Conservation (phyloP, 1,139 yeast genomes). For the Hyphopichia khmerensis region DNA sequence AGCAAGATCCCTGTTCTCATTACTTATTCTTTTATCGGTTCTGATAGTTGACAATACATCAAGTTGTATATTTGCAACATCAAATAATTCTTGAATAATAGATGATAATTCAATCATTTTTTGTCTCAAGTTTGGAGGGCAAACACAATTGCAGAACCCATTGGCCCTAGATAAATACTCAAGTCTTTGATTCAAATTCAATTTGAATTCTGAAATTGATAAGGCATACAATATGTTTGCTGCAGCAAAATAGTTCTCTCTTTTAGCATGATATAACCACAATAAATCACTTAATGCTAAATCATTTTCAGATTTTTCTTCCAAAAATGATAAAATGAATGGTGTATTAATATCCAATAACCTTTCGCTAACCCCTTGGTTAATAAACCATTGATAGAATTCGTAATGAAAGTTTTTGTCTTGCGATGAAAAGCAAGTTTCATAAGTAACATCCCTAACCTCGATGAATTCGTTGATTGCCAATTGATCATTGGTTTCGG, state of each 20-base stretch:
- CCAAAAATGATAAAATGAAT: conserved; percentile 72
- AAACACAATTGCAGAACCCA: conserved; percentile 85
- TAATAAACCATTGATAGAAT: conserved; percentile 89
- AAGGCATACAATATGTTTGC: conserved; percentile 77
- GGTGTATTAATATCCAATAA: conserved; percentile 80
- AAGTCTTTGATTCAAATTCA: conserved; percentile 70
- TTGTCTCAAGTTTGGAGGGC: conserved; percentile 77
- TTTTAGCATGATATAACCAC: conserved; percentile 87
- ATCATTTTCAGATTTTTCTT: conserved; percentile 66
- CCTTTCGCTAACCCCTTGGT: conserved; percentile 74
- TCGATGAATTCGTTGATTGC: conserved; percentile 54
- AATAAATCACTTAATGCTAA: conserved; percentile 75
- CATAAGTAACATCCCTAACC: conserved; percentile 71
- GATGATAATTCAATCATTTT: conserved; percentile 70
- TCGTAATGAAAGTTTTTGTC: conserved; percentile 88
- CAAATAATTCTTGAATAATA: conserved; percentile 75
- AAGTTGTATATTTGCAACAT: conserved; percentile 86
- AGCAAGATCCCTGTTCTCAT: conserved; percentile 47
- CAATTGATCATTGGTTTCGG: conserved; percentile 43
- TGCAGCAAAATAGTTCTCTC: conserved; percentile 76
- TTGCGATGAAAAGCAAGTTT: conserved; percentile 66
- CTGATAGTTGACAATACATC: conserved; percentile 65
- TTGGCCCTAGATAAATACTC: conserved; percentile 90
- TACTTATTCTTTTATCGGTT: conserved; percentile 57
- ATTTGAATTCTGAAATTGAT: conserved; percentile 71